Conservation (phyloP, 257 asterid species). For the Solanum appendiculatum region DNA sequence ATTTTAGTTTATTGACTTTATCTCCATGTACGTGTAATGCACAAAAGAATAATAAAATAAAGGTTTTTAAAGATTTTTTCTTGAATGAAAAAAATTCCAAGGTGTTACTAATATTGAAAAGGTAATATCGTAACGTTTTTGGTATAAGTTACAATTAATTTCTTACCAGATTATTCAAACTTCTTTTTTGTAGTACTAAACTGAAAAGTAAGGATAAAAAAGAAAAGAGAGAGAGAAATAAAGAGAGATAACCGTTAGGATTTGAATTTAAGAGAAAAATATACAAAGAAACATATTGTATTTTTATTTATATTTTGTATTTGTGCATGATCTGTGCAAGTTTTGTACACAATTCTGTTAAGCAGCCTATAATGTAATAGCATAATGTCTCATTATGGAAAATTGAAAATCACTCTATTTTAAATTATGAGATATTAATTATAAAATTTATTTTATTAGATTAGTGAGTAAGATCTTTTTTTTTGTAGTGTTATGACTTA, state of each 20-base stretch:
- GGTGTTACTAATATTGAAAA: background rate
- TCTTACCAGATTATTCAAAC: background rate
- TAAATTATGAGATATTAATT: background rate
- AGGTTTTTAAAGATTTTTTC: too few relatives aligned
- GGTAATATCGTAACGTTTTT: background rate
- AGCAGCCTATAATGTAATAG: background rate
- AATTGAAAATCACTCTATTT: background rate
- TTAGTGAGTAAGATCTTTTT: background rate
- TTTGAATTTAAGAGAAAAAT: background rate
- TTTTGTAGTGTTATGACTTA: too few relatives aligned
- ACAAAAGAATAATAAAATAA: too few relatives aligned
- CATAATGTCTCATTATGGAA: background rate
- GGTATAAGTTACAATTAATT: background rate
- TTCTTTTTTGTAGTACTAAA: background rate
- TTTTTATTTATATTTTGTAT: too few relatives aligned
- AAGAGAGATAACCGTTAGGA: background rate
- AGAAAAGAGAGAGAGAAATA: too few relatives aligned
- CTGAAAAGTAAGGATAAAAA: background rate
- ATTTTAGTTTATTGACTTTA: background rate
- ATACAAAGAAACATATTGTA: background rate
- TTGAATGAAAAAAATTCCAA: background rate
- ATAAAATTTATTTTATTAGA: background rate
- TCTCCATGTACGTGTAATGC: background rate
- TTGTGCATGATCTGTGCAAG: background rate
- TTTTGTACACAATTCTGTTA: background rate